These are phyloP conservation scores for Macrocybe gigantea DNA, from an alignment of 768 basidiomycete species.

Conservation along the genomic window DNA sequence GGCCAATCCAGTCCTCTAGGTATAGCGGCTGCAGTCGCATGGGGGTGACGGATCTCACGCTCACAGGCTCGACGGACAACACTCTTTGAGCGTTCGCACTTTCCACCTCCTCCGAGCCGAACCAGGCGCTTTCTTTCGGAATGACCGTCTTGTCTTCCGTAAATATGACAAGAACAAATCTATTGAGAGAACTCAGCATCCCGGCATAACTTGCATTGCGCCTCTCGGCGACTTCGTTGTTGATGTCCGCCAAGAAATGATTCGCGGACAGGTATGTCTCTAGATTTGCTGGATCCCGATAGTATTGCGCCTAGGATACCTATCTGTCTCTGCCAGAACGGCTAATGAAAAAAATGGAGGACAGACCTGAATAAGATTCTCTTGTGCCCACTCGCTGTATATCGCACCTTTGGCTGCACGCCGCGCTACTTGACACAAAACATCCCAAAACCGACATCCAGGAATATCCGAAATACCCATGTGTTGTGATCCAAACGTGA, in stretches of 20 bases:
- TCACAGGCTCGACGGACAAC: background rate
- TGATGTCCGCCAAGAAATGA: constrained; percentile 68
- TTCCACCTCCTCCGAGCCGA: constrained; percentile 57
- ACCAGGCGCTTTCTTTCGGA: constrained; percentile 85
- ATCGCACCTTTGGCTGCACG: constrained; percentile 56
- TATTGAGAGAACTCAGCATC: constrained; percentile 56
- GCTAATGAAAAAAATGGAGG: background rate
- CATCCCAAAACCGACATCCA: constrained; percentile 53
- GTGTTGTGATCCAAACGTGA: constrained; percentile 85
- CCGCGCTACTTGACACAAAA: constrained; percentile 65
- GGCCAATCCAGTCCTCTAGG: constrained; percentile 75
- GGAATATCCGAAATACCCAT: constrained; percentile 83
- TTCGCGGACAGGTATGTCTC: constrained; percentile 53
- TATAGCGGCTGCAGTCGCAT: constrained; percentile 75
- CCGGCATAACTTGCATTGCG: constrained; percentile 56
- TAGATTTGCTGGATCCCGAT: constrained; percentile 63
- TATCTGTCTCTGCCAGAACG: background rate
- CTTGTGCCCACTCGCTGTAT: constrained; percentile 73
- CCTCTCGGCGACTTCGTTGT: constrained; percentile 59
- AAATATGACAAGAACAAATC: constrained; percentile 72
- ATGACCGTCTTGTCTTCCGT: constrained; percentile 69
- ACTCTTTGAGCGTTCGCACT: constrained; percentile 12
- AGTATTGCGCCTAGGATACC: constrained; percentile 71
- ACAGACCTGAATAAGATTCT: constrained; percentile 64
- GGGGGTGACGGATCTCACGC: constrained; percentile 40